Percentiles rank a stretch among this genome's conserved stretches.
phyloP scores from a whole-genome alignment of 2,329 filamentous ascomycete species.

The Nemania sp. region DNA sequence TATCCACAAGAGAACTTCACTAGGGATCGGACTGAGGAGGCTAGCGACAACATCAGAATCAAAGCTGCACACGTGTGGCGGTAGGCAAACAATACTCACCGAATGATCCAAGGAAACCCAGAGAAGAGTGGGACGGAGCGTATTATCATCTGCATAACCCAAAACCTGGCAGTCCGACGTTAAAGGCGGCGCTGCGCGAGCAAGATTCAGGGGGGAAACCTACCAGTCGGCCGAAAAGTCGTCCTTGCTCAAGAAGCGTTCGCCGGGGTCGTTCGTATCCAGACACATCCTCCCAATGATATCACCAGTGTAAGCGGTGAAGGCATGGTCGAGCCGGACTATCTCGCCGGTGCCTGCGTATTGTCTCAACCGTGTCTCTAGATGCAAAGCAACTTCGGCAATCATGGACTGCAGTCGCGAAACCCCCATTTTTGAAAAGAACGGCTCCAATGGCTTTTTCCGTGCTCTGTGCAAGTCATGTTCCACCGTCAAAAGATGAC shows the following conservation, averaged over 20 bases:
- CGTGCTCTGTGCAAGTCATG: constrained; percentile 29
- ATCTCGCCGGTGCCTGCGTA: constrained; percentile 20
- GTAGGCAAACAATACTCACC: constrained; percentile 13
- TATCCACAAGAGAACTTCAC: constrained; percentile 18
- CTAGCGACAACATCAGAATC: constrained; percentile 6
- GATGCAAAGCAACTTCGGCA: constrained; percentile 23
- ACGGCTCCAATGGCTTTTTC: constrained; percentile 27
- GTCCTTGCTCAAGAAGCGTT: constrained; percentile 29
- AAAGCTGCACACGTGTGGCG: not conserved
- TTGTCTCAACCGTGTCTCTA: constrained; percentile 25
- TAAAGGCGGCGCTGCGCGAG: not conserved
- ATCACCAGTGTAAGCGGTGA: constrained; percentile 28
- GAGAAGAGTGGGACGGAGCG: constrained; percentile 33
- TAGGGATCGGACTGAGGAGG: constrained; percentile 24
- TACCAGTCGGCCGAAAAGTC: constrained; percentile 35
- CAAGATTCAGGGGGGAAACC: not conserved
- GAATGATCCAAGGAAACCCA: constrained; percentile 29
- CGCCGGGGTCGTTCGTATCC: constrained; percentile 19
- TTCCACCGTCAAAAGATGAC: constrained; percentile 26
- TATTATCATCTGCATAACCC: constrained; percentile 31
- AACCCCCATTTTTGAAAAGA: constrained; percentile 25
- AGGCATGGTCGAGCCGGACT: constrained; percentile 27
- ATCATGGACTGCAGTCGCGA: constrained; percentile 23
- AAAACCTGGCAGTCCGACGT: constrained; percentile 18
- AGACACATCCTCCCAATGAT: constrained; percentile 29